Evolutionary conservation across 176 grass and related monocot species (phyloP), one percentile per base, ranked within the genome.

Genomic region (Aechmea fasciata): DNA sequence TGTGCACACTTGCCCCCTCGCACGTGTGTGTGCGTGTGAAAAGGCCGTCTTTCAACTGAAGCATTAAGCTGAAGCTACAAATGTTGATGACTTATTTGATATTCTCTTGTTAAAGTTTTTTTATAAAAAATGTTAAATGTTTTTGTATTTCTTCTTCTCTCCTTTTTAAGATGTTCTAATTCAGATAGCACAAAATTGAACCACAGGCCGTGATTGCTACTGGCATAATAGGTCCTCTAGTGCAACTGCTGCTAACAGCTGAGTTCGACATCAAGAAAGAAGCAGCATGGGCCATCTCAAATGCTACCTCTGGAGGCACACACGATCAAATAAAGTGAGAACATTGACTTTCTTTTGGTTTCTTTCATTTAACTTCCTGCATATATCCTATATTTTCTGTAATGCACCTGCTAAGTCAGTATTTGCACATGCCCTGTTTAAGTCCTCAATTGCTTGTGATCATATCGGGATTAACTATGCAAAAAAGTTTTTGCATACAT

Each of bases 261-360:
- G 95, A 99, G 79, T 99, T 99, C 68, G 95, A 99, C 77, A 99
- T 99, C 72, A 99, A 99, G 84, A 99, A 99, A 67, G 95, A 99
- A 73, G 95, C 95, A 78, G 90, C 90, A 12, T 94, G 90, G 95
- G 95, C 87, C 33, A 81, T 99, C 73, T 99, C 95, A 52, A 99
- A 99, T 88, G 89, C 94, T 63, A 99, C 95, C 9, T 94, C 87
- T 19, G 90, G 90, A 68, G 95, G 90, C 47, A 78, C 80, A 22
- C 95, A 73, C 0, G 95, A 99, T 20, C 95, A 99, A 65, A 99
- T 99, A 49, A 90, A 94, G 90, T 94, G 33, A 41, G 33, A 41
- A 41, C 33, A 41, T 41, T 41, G 33, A 41, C 33, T 41, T 41
- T 41, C 5, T 41, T 41, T 6, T 41, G 33, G 5, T 41, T 6